Evolutionary conservation across 805 yeast species (phyloP).

Genomic region (Candida morakotiae): DNA sequence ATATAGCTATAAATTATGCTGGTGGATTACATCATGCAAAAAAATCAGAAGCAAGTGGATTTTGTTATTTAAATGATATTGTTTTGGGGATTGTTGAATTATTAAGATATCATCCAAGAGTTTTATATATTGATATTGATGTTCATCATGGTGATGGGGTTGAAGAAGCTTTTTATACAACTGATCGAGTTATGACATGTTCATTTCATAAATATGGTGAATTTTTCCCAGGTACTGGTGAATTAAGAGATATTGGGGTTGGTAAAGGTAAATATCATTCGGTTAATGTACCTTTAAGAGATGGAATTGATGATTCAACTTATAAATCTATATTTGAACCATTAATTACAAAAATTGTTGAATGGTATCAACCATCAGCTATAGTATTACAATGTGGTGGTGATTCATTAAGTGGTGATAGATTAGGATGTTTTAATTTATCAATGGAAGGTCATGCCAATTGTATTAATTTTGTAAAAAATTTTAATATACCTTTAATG

Average conservation of each 20-base stretch:
- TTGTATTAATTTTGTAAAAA: slow-evolving; percentile 83
- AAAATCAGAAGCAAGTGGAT: slow-evolving; percentile 91
- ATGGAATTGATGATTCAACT: slow-evolving; percentile 91
- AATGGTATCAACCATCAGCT: slow-evolving; percentile 92
- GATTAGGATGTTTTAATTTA: slow-evolving; percentile 92
- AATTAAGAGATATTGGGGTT: slow-evolving; percentile 83
- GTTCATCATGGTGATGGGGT: slow-evolving; percentile 99
- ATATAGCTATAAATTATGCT: slow-evolving; percentile 93
- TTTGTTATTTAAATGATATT: slow-evolving; percentile 93
- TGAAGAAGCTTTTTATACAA: slow-evolving; percentile 92
- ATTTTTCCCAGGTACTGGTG: slow-evolving; percentile 97
- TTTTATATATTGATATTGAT: slow-evolving; percentile 89
- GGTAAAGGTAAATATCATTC: slow-evolving; percentile 89
- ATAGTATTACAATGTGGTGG: slow-evolving; percentile 99
- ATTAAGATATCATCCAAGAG: slow-evolving; percentile 86
- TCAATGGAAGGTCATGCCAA: slow-evolving; percentile 95
- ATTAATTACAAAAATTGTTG: slow-evolving; percentile 67
- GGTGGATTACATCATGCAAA: slow-evolving; percentile 99
- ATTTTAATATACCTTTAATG: slow-evolving; percentile 85
- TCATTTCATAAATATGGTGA: slow-evolving; percentile 96
- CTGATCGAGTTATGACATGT: slow-evolving; percentile 95
- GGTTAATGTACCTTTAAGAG: slow-evolving; percentile 87
- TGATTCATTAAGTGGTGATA: slow-evolving; percentile 92
- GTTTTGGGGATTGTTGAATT: slow-evolving; percentile 85
- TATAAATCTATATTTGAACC: slow-evolving; percentile 88